Base-by-base conservation (phyloP, 805 yeast genomes). In the Candida schatavii region DNA sequence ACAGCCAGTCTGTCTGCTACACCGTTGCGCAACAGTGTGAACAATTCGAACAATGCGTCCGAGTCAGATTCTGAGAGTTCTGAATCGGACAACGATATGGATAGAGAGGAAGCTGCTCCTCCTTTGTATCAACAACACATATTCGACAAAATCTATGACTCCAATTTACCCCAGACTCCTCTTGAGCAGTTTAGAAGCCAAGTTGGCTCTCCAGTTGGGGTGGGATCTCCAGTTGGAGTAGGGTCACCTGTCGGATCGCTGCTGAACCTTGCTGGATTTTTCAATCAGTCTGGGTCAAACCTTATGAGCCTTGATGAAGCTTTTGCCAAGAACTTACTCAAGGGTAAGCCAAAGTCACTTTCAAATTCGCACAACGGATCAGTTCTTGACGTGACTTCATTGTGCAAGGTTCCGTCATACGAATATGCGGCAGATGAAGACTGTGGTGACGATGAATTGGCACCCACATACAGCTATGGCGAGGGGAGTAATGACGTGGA, bases 101-200 rank as follows among this genome's bases (percentile, higher is more conserved):
- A 54, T 31, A 46, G 55, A 4, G 55, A 51, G 19, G 61, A 57
- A 17, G 56, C 55, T 2, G 75, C 75, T 5, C 77, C 77, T 19
- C 77, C 77, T 3, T 35, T 70, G 23, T 72, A 72, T 49, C 64
- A 66, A 29, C 56, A 66, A 42, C 71, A 68, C 40, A 53, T 59
- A 3, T 56, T 53, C 44, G 77, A 72, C 45, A 54, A 57, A 41
- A 44, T 67, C 6, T 72, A 56, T 46, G 75, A 71, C 51, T 52
- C 61, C 32, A 52, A 55, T 20, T 51, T 58, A 23, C 62, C 63
- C 2, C 63, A 57, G 40, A 52, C 70, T 15, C 73, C 72, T 1
- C 41, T 62, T 28, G 73, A 67, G 43, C 74, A 67, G 47, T 56
- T 66, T 18, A 35, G 60, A 26, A 50, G 45, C 14, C 55, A 48